phyloP scores from a whole-genome alignment of 2,329 filamentous ascomycete genomes.

The Colletotrichum sojae region DNA sequence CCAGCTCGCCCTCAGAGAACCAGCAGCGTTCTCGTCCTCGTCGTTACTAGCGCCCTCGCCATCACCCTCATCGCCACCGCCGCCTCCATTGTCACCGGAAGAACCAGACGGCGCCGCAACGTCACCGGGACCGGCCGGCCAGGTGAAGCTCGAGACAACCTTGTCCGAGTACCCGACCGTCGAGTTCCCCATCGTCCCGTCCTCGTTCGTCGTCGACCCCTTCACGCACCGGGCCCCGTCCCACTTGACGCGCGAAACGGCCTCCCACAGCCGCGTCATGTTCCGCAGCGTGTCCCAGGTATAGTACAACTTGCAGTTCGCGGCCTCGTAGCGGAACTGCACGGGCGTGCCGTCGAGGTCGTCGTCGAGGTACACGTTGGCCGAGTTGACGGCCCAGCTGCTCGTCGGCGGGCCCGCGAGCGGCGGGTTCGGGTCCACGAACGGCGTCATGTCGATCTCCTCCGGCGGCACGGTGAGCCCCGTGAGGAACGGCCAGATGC shows the following conservation, averaged over 20 bases:
- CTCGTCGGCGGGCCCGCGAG: slow-evolving; percentile 18
- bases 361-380: slow-evolving; percentile 43
- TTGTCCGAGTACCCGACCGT: slow-evolving; percentile 23
- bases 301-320: slow-evolving; percentile 74
- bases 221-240: slow-evolving; percentile 35
- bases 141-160: slow-evolving; percentile 32
- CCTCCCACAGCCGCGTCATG: slow-evolving; percentile 66
- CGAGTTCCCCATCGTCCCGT: slow-evolving; percentile 26
- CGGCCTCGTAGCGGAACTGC: slow-evolving; percentile 73
- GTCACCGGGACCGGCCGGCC: slow-evolving; percentile 34
- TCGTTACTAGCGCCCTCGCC: background rate
- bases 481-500: background rate
- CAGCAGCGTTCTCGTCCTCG: slow-evolving; percentile 28
- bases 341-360: slow-evolving; percentile 54
- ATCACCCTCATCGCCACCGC: background rate
- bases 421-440: slow-evolving; percentile 13
- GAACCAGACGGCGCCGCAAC: slow-evolving; percentile 1
- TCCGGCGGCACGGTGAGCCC: slow-evolving; percentile 2
- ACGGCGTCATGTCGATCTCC: slow-evolving; percentile 32
- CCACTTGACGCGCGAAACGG: slow-evolving; percentile 51
- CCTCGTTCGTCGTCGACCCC: slow-evolving; percentile 37
- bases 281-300: slow-evolving; percentile 67
- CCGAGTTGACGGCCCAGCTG: slow-evolving; percentile 39
- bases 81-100: background rate
- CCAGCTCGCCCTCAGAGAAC: background rate